Conservation (phyloP, 352 stramenopile species). For the Plasmopara muralis region DNA sequence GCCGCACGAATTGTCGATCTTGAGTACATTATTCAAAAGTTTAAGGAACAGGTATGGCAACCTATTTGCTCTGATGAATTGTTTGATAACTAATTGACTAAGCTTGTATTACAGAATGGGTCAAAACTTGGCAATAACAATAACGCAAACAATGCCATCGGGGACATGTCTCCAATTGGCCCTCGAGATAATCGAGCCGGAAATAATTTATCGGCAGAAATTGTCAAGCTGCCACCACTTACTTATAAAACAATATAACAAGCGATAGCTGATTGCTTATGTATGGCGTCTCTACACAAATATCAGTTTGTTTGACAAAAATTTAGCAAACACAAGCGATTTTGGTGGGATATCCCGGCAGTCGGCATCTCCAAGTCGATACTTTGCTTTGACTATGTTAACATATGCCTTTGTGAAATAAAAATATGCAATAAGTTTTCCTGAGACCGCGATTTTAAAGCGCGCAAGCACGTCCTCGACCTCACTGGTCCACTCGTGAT, state of each 20-base stretch:
- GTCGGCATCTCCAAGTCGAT: too few species aligned
- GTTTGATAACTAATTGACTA: not conserved
- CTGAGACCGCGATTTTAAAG: too few species aligned
- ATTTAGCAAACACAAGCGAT: too few species aligned
- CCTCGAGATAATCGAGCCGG: constrained; percentile 1
- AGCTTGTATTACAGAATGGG: constrained; percentile 9
- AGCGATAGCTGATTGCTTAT: too few species aligned
- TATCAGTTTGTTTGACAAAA: too few species aligned
- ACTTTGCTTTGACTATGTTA: too few species aligned
- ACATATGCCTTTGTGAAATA: too few species aligned
- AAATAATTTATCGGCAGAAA: constrained; percentile 10
- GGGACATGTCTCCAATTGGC: constrained; percentile 1
- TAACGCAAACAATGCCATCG: constrained; percentile 2
- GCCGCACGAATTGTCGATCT: constrained; percentile 74
- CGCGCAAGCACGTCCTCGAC: too few species aligned
- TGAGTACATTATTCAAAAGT: constrained; percentile 78
- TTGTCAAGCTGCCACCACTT: constrained; percentile 20
- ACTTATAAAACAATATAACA: constrained; percentile 1
- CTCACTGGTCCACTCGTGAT: too few species aligned
- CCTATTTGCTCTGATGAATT: not conserved
- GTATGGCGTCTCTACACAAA: too few species aligned
- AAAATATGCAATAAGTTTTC: too few species aligned
- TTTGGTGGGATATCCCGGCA: too few species aligned
- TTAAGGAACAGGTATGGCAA: constrained; percentile 42
- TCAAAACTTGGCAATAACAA: constrained; percentile 15